phyloP scores from a whole-genome alignment of 1,284 basidiomycete species.

The Ustilago lituana region DNA sequence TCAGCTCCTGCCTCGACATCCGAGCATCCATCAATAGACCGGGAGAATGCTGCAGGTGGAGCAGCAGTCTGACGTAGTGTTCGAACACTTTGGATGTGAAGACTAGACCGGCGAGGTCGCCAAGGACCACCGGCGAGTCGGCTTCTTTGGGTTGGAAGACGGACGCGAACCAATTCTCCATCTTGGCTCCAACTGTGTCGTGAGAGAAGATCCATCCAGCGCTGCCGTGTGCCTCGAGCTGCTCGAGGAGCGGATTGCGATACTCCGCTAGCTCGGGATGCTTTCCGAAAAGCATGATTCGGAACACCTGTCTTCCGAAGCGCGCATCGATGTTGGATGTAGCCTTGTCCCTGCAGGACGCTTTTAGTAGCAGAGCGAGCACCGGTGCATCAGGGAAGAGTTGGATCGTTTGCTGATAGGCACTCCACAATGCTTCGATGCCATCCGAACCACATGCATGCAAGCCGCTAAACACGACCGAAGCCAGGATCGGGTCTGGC shows the following conservation, averaged over 20 bases:
- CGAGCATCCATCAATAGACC: neutral
- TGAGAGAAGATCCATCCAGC: conserved; percentile 35
- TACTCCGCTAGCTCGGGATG: conserved; percentile 26
- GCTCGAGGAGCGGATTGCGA: conserved; percentile 13
- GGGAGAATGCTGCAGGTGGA: conserved; percentile 31
- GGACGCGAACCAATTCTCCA: conserved; percentile 40
- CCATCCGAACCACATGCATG: conserved; percentile 17
- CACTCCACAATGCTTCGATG: conserved; percentile 25
- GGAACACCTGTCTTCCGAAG: conserved; percentile 26
- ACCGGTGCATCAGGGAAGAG: conserved; percentile 37
- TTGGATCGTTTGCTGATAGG: conserved; percentile 27
- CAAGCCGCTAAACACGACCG: conserved; percentile 36
- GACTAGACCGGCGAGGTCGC: conserved; percentile 8
- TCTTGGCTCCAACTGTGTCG: conserved; percentile 13
- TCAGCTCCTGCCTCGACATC: conserved; percentile 10
- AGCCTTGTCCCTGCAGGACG: conserved; percentile 7
- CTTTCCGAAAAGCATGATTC: conserved; percentile 28
- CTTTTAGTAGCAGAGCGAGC: conserved; percentile 36
- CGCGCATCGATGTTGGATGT: conserved; percentile 8
- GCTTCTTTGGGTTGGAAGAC: conserved; percentile 9
- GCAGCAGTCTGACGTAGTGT: conserved; percentile 32
- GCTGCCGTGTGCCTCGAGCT: conserved; percentile 11
- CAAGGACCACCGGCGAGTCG: neutral
- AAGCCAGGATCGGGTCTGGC: conserved; percentile 23
- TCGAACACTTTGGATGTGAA: conserved; percentile 39